These are phyloP conservation scores for Rhynchosporium graminicola DNA, from an alignment of 2,329 filamentous ascomycete species.

Conservation along the genomic window DNA sequence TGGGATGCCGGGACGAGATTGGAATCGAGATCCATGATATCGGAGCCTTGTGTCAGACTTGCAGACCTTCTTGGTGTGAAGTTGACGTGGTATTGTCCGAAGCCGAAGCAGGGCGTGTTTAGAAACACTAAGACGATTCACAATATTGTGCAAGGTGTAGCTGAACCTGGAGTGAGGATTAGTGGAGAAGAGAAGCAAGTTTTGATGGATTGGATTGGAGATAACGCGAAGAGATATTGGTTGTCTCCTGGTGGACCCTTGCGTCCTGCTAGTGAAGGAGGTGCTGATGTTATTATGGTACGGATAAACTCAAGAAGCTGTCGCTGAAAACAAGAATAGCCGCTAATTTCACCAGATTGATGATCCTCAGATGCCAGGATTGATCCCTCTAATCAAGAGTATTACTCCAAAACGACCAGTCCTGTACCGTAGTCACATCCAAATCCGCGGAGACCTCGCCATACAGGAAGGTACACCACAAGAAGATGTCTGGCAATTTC, in stretches of 20 bases:
- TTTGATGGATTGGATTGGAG: slow-evolving; percentile 71
- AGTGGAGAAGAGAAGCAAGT: slow-evolving; percentile 59
- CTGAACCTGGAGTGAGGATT: slow-evolving; percentile 64
- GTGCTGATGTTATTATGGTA: slow-evolving; percentile 72
- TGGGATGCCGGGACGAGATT: slow-evolving; percentile 15
- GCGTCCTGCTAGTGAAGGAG: slow-evolving; percentile 63
- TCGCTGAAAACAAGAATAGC: slow-evolving; percentile 11
- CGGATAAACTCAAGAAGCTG: slow-evolving; percentile 29
- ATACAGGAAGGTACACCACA: slow-evolving; percentile 65
- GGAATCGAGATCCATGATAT: slow-evolving; percentile 24
- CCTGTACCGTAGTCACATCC: slow-evolving; percentile 80
- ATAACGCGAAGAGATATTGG: slow-evolving; percentile 78
- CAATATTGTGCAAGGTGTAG: slow-evolving; percentile 84
- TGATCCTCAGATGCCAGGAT: slow-evolving; percentile 80
- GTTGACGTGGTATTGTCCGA: slow-evolving; percentile 76
- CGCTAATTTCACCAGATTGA: slow-evolving; percentile 53
- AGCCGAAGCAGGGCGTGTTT: slow-evolving; percentile 77
- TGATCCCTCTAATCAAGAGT: slow-evolving; percentile 75
- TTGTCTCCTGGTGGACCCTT: slow-evolving; percentile 67
- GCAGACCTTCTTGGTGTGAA: slow-evolving; percentile 66
- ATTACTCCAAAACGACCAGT: slow-evolving; percentile 72
- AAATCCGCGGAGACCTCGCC: slow-evolving; percentile 74
- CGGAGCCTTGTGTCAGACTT: slow-evolving; percentile 56
- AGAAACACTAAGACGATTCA: slow-evolving; percentile 84
- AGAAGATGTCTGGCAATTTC: slow-evolving; percentile 71